Evolutionary conservation across 768 basidiomycete species (phyloP), one percentile per base, ranked within the genome.

Genomic region (Phaeotremella skinneri): DNA sequence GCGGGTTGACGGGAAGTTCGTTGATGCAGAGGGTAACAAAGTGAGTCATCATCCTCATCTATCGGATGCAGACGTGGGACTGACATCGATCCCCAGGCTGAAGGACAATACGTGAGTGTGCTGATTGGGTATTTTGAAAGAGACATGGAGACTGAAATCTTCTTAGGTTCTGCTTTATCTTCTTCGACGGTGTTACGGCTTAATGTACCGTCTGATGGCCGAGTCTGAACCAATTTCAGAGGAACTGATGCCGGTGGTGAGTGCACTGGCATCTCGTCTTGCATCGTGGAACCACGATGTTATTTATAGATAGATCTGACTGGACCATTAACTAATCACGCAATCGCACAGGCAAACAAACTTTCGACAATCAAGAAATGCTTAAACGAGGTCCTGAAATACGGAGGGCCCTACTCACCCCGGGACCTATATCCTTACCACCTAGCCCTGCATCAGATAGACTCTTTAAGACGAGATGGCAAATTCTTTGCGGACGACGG

Each of bases 181-280:
- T 34, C 81, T 99, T 53, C 81, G 94, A 68, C 84, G 94, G 73
- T 99, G 96, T 80, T 93, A 98, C 76, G 94, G 94, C 61, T 83
- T 97, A 52, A 93, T 96, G 67, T 98, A 97, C 77, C 84, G 88
- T 27, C 78, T 99, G 49, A 83, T 99, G 62, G 92, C 91, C 25
- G 91, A 91, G 20, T 91, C 89, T 62, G 94, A 97, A 78, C 96
- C 96, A 0, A 92, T 99, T 2, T 94, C 91, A 0, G 96, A 99
- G 77, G 96, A 98, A 76, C 80, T 99, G 16, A 98, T 97, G 89
- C 93, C 93, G 4, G 84, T 96, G 37, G 93, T 93, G 76, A 55
- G 84, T 73, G 23, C 1, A 11, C 2, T 47, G 31, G 14, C 2
- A 32, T 9, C 26, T 32, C 6, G 3, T 30, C 25, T 49, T 56